Base-by-base conservation (phyloP, 441 rosid species). In the Euphorbia celastroides region DNA sequence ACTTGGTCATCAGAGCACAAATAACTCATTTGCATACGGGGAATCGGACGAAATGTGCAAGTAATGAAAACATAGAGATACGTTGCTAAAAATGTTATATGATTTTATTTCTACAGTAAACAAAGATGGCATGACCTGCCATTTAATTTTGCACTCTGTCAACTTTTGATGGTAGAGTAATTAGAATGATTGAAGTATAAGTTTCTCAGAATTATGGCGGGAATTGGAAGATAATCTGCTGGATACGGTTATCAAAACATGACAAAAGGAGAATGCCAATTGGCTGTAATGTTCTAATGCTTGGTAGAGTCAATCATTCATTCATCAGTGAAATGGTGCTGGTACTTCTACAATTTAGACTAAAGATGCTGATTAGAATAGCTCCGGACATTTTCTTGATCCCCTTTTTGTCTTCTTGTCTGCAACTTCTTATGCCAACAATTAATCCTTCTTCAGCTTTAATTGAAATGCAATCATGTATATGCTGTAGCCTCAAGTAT, bases 1-100 rank as follows among this genome's bases (percentile, higher is more conserved):
- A 65, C 50, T 65, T 31, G 59, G 68, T 65, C 68, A 52, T 65
- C 50, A 17, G 0, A 22, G 22, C 27, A 13, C 60, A 54, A 30
- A 9, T 44, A 9, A 34, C 38, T 34, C 9, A 9, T 34, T 34
- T 34, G 2, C 12, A 7, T n/a, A n/a, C n/a, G n/a, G n/a, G n/a
- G n/a, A n/a, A n/a, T n/a, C n/a, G n/a, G n/a, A n/a, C 44, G 12
- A 38, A 9, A 38, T 38, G 13, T 3, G 2, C 44, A 38, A n/a
- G n/a, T 9, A 38, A 38, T 38, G 13, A 38, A 38, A 38, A 3
- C 11, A 34, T 34, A 34, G 38, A 34, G n/a, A n/a, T n/a, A n/a
- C n/a, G n/a, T n/a, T n/a, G n/a, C n/a, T n/a, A n/a, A n/a, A n/a
- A n/a, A n/a, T n/a, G n/a, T n/a, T n/a, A n/a, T n/a, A n/a, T n/a